These are phyloP conservation scores for Acacia pycnantha DNA, from an alignment of 331 rosid species.

Conservation along the genomic window DNA sequence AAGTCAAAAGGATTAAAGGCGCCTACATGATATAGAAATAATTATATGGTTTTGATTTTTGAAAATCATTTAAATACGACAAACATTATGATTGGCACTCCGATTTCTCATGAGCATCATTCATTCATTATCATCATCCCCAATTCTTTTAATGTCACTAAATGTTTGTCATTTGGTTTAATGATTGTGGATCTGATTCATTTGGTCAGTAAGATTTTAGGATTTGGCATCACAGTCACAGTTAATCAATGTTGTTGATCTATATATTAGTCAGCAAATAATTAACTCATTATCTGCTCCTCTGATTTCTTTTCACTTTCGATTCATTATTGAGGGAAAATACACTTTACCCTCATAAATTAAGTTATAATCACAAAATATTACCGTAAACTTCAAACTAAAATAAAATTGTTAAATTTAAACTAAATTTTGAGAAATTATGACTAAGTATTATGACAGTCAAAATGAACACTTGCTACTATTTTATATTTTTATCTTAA, in stretches of 20 bases:
- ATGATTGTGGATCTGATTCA: not conserved
- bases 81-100: not conserved
- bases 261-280: not conserved
- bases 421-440: not conserved
- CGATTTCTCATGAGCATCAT: not conserved
- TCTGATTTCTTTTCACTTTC: not conserved
- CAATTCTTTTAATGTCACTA: not conserved
- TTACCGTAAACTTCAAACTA: not conserved
- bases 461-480: too few relatives aligned
- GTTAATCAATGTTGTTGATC: not conserved
- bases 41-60: not conserved
- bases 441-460: not conserved
- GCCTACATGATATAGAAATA: not conserved
- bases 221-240: not conserved
- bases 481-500: too few relatives aligned
- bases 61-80: not conserved
- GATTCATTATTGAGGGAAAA: not conserved
- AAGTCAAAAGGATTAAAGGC: not conserved
- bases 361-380: not conserved
- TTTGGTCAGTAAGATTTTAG: not conserved
- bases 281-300: not conserved
- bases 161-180: not conserved
- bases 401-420: not conserved
- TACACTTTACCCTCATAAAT: not conserved
- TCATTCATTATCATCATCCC: not conserved